Base-by-base conservation (phyloP, 2,329 filamentous ascomycete species). In the Aspergillus sp. region DNA sequence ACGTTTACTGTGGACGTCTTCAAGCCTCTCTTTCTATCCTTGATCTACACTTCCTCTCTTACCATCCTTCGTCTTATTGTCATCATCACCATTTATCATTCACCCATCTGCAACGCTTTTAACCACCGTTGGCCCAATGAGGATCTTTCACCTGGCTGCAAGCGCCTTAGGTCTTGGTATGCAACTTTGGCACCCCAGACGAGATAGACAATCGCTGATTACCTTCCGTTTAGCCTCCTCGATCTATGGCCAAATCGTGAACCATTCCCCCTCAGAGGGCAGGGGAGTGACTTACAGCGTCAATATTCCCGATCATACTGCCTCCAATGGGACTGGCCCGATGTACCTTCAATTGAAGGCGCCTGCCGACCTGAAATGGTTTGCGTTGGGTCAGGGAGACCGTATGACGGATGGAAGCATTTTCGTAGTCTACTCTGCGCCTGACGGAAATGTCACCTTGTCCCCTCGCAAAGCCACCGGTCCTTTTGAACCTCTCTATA, bases 331-430 rank as follows among this genome's bases (percentile, higher is more conserved):
- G 32, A 70, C 72, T 5, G 83, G 82, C 55, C 82, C 83, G 64
- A 76, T 87, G 47, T 87, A 83, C 64, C 77, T 87, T 58, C 83
- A 84, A 63, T 73, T 88, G 52, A 71, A 71, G n/a, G 82, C 82
- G 68, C 53, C 60, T 0, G 21, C 19, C 11, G 29, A 51, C 10
- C 38, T 58, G 21, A 55, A 61, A 44, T 88, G 84, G 84, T 76
- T 84, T n/a, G 80, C 76, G 11, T 71, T 87, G 17, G 84, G 82
- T 25, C 81, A 80, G 21, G 85, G 85, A 45, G 59, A 62, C 0
- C 54, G 59, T 42, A 88, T 88, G 85, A 40, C 65, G 11, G 79
- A 76, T 29, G 68, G 83, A 50, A 80, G 83, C 64, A 83, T 87
- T 54, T 86, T 88, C 64, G 58, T 88, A 62, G 74, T 87, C 59